Evolutionary conservation across 1,284 basidiomycete species (phyloP), one percentile per base, ranked within the genome.

Genomic region (Boletus holoroseus): DNA sequence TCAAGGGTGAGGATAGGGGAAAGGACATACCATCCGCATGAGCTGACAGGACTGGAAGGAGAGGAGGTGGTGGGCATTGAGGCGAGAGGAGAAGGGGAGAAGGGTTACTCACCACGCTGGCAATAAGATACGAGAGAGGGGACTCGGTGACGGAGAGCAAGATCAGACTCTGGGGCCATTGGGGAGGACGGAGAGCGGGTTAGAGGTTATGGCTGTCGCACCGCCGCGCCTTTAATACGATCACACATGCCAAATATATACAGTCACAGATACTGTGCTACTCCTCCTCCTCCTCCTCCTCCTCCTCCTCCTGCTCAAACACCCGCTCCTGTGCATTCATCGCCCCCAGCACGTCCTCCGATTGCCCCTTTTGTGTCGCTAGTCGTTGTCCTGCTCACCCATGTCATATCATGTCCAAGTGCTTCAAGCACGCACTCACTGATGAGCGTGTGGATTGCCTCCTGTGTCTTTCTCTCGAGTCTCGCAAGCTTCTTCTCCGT

Each of bases 381-480:
- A 91, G 73, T 45, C 88, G 73, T 73, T 86, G 86, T 40, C 88
- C 88, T 91, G 59, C 34, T 30, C 40, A 4, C 22, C 22, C 38
- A 12, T 32, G 49, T 55, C 32, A 55, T 43, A 35, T 20, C 30
- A 39, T 31, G n/a, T 28, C 31, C 44, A 67, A 53, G 47, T 73
- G 28, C 40, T 16, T 38, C 47, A 44, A 20, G 49, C 43, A 7
- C 40, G 36, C 43, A 77, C 85, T 65, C 62, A 94, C 94, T 85
- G 63, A 98, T 97, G 20, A 98, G 78, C 6, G 86, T 88, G 59
- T 95, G 88, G 55, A 96, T 89, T 1, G 94, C 85, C 67, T 95
- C 89, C 59, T 95, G 90, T 1, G 93, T 96, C 68, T 83, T 83
- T 55, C 90, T 76, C 64, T 96, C 91, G n/a, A 98, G 74, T 66